Percentiles rank a stretch among this genome's conserved stretches.
phyloP scores from a whole-genome alignment of 2,329 filamentous ascomycete species.

The Cladophialophora psammophila region DNA sequence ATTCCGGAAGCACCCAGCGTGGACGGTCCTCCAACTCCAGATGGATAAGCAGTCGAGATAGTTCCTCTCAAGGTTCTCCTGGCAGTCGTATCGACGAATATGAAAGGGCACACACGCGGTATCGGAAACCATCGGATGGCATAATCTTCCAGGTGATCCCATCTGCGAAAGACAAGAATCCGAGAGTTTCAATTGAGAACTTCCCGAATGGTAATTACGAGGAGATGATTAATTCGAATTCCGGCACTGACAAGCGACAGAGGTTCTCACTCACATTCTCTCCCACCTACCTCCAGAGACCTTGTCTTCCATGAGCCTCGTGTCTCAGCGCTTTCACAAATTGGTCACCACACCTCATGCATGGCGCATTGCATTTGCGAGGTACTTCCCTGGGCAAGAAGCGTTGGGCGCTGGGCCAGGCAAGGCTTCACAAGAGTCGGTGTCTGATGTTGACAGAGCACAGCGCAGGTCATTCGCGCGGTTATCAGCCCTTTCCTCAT shows the following conservation, averaged over 20 bases:
- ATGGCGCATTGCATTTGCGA: slow-evolving; percentile 90
- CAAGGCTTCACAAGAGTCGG: slow-evolving; percentile 49
- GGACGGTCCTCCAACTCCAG: slow-evolving; percentile 39
- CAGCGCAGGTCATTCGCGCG: slow-evolving; percentile 82
- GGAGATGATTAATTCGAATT: background rate
- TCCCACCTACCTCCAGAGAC: slow-evolving; percentile 89
- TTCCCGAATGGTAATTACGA: slow-evolving; percentile 78
- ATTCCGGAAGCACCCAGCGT: slow-evolving; percentile 39
- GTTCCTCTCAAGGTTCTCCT: slow-evolving; percentile 49
- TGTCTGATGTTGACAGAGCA: slow-evolving; percentile 59
- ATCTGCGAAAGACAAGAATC: slow-evolving; percentile 52
- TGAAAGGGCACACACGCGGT: slow-evolving; percentile 56
- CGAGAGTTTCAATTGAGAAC: slow-evolving; percentile 59
- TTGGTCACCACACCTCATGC: slow-evolving; percentile 90
- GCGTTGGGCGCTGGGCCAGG: slow-evolving; percentile 53
- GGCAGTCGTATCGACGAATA: slow-evolving; percentile 63
- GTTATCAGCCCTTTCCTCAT: slow-evolving; percentile 83
- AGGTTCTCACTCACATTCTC: slow-evolving; percentile 88
- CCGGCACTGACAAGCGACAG: slow-evolving; percentile 57
- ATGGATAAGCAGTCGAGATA: slow-evolving; percentile 42
- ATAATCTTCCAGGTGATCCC: slow-evolving; percentile 61
- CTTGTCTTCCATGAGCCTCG: slow-evolving; percentile 79
- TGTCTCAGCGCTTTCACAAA: slow-evolving; percentile 85
- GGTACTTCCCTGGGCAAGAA: slow-evolving; percentile 83
- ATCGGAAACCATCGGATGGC: slow-evolving; percentile 50